Conservation (phyloP, 2,329 filamentous ascomycete genomes). For the Aaosphaeria arxii region DNA sequence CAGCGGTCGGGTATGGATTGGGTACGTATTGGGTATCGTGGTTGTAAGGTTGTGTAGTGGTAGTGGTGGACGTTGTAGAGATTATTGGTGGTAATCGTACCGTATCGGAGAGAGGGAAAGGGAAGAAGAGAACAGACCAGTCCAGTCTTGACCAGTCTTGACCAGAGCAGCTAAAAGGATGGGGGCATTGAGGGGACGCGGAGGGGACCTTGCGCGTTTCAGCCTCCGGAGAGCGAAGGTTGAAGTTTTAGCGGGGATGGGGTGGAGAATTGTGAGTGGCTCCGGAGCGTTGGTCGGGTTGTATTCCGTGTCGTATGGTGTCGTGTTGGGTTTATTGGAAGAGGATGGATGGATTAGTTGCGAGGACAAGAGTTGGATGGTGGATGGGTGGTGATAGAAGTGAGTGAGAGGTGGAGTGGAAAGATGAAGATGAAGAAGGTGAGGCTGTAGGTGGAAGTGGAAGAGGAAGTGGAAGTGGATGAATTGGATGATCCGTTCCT, state of each 20-base stretch:
- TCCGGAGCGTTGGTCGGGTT: conserved; percentile 19
- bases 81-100: conserved; percentile 11
- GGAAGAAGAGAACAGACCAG: too few species aligned
- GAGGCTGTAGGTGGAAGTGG: neutral
- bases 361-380: conserved; percentile 11
- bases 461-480: neutral
- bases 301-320: conserved; percentile 3
- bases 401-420: conserved; percentile 14
- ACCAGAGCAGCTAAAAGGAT: too few species aligned
- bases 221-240: conserved; percentile 22
- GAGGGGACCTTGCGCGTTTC: conserved; percentile 26
- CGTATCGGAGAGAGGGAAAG: neutral
- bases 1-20: too few species aligned
- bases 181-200: conserved; percentile 10
- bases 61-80: conserved; percentile 6
- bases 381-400: conserved; percentile 12
- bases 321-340: neutral
- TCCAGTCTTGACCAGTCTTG: too few species aligned
- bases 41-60: conserved; percentile 8
- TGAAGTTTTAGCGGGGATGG: conserved; percentile 18
- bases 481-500: neutral
- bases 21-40: neutral
- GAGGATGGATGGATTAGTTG: conserved; percentile 21
- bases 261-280: neutral
- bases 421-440: conserved; percentile 1